A percentile compares a stretch with the other conserved stretches of the same genome.
Evolutionary conservation across 202 grass and related monocot species (phyloP).

Genomic region (Bolboschoenoplectus hybrid): DNA sequence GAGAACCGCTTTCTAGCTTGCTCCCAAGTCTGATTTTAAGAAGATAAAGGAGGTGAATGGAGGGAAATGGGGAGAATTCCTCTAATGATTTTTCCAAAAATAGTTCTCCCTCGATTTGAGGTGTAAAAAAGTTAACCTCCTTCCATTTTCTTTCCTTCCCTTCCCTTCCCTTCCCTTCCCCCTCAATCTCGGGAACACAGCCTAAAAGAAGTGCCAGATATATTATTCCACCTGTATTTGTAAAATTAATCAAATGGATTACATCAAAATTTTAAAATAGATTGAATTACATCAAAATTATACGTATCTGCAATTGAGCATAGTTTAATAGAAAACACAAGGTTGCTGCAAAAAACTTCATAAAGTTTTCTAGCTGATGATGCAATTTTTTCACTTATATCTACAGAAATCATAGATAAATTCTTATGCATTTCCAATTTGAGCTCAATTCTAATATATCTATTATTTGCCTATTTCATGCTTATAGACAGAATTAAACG

Average conservation of each 20-base stretch:
- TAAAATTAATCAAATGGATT: slow-evolving; percentile 24
- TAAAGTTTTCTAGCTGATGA: background rate
- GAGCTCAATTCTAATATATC: background rate
- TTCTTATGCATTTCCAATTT: background rate
- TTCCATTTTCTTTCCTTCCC: too few relatives aligned
- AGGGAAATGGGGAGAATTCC: too few relatives aligned
- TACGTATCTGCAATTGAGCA: background rate
- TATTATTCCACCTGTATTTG: slow-evolving; percentile 66
- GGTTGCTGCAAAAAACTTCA: background rate
- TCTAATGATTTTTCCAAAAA: too few relatives aligned
- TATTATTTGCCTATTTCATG: background rate
- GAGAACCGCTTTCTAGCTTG: too few relatives aligned
- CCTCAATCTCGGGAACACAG: too few relatives aligned
- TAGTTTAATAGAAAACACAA: slow-evolving; percentile 8
- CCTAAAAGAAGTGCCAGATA: slow-evolving; percentile 62
- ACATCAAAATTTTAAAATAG: background rate
- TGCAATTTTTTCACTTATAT: background rate
- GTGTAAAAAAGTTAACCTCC: too few relatives aligned
- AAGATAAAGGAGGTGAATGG: too few relatives aligned
- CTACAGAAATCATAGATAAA: background rate
- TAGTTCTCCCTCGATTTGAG: too few relatives aligned
- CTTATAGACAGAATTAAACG: background rate
- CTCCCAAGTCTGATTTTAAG: too few relatives aligned
- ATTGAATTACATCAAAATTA: background rate
- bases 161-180: too few relatives aligned